phyloP scores from a whole-genome alignment of 768 basidiomycete species.

The Dacryopinax primogenitus region DNA sequence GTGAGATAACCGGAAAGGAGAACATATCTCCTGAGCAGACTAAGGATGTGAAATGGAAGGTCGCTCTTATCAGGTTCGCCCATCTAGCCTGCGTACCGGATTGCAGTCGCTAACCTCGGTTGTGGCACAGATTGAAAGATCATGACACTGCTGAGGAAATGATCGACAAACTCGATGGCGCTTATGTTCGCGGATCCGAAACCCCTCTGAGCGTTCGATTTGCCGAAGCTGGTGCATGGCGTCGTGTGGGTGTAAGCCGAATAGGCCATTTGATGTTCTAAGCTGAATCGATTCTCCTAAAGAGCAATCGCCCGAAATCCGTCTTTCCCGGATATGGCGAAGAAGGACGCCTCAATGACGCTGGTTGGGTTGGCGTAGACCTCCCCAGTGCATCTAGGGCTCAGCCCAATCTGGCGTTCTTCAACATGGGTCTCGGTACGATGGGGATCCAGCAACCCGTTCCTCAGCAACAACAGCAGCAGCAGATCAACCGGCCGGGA shows the following conservation, averaged over 20 bases:
- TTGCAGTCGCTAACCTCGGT: not conserved
- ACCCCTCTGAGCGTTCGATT: not conserved
- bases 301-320: not conserved
- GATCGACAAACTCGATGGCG: conserved; percentile 63
- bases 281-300: not conserved
- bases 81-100: not conserved
- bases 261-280: not conserved
- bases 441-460: not conserved
- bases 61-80: conserved; percentile 9
- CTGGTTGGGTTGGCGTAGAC: not conserved
- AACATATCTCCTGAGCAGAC: conserved; percentile 18
- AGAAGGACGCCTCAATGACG: not conserved
- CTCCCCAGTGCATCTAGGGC: not conserved
- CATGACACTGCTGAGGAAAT: conserved; percentile 62
- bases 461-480: not conserved
- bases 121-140: conserved; percentile 45
- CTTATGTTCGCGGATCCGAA: conserved; percentile 51
- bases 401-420: not conserved
- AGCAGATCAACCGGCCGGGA: not conserved
- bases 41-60: not conserved
- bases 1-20: conserved; percentile 52
- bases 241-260: not conserved
- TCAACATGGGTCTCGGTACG: conserved; percentile 6
- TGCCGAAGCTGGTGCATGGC: conserved; percentile 3
- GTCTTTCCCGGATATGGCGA: not conserved